These are phyloP conservation scores for Solanum chacoense DNA, from an alignment of 305 asterid genomes.

Conservation along the genomic window DNA sequence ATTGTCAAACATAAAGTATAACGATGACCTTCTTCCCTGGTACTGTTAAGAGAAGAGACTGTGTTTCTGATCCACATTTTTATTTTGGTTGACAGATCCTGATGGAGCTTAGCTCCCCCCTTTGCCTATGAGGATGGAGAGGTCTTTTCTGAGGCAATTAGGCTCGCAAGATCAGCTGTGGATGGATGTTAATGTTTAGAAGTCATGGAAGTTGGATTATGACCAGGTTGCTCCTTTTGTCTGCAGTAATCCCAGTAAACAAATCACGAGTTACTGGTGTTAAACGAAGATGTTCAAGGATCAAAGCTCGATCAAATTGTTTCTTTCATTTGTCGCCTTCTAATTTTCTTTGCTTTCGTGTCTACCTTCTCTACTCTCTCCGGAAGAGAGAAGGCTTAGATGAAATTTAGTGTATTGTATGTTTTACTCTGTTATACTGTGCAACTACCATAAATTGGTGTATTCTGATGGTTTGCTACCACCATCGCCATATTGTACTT, in stretches of 20 bases:
- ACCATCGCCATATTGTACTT: neutral
- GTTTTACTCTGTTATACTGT: neutral
- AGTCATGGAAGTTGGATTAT: neutral
- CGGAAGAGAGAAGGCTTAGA: neutral
- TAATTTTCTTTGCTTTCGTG: neutral
- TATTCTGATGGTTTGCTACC: neutral
- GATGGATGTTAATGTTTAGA: neutral
- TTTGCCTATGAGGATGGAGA: constrained; percentile 3
- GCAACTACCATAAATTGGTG: neutral
- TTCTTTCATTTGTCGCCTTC: neutral
- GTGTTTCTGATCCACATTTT: neutral
- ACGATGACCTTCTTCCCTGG: neutral
- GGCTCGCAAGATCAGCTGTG: neutral
- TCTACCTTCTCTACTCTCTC: neutral
- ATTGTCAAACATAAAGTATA: neutral
- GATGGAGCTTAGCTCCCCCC: constrained; percentile 2
- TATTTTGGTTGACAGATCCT: neutral
- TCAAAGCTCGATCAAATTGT: no score
- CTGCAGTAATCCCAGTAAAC: neutral
- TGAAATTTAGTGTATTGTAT: neutral
- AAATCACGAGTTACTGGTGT: neutral
- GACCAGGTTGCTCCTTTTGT: neutral
- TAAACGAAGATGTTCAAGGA: neutral
- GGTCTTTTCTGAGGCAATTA: constrained; percentile 1
- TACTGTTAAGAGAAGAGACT: neutral